Evolutionary conservation across 768 basidiomycete genomes (phyloP).

Genomic region (Mycena albidolilacea): DNA sequence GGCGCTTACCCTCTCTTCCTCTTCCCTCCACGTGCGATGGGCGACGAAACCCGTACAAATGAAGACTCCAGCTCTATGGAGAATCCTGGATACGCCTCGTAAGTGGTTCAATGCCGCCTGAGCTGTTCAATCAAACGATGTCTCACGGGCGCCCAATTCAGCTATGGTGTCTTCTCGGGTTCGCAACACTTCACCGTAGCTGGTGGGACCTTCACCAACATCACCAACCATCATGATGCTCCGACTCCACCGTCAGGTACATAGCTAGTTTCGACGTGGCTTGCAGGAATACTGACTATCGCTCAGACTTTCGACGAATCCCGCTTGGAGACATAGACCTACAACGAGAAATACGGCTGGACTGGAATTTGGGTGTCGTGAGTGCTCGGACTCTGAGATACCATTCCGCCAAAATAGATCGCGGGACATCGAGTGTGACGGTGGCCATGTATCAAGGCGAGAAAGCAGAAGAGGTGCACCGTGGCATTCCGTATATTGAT

Average conservation of each 20-base stretch:
- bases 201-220: conserved; percentile 6
- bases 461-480: background rate
- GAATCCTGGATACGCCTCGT: no score
- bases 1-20: no score
- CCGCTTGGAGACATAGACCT: conserved; percentile 15
- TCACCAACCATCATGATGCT: background rate
- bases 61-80: no score
- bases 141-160: background rate
- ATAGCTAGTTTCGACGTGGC: no score
- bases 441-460: conserved; percentile 22
- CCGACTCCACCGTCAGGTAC: background rate
- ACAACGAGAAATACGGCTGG: background rate
- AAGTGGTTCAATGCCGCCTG: no score
- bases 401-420: conserved; percentile 7
- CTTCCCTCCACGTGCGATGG: no score
- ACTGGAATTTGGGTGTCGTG: background rate
- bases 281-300: background rate
- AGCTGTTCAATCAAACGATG: no score
- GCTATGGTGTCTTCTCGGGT: conserved; percentile 1
- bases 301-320: conserved; percentile 5
- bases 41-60: no score
- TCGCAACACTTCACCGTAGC: background rate
- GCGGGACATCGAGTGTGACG: background rate
- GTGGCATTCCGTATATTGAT: background rate
- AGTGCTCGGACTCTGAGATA: background rate